A percentile compares a stretch with the other conserved stretches of the same genome.
These are phyloP conservation scores for Karstenula rhodostoma DNA, from an alignment of 2,329 filamentous ascomycete genomes.

Conservation along the genomic window DNA sequence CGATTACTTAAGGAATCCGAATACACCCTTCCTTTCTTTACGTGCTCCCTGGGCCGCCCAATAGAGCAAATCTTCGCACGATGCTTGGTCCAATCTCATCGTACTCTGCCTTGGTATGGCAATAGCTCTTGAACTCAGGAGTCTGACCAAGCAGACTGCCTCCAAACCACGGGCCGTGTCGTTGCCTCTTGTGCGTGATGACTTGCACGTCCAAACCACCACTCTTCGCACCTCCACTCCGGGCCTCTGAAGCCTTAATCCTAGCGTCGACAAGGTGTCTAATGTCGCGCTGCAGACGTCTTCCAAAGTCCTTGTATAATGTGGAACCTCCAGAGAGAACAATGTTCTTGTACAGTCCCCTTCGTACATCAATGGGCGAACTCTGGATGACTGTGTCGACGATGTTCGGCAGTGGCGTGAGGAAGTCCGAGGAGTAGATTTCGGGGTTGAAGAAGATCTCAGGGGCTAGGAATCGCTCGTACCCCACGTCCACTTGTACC, in stretches of 20 bases:
- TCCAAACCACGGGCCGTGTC: slow-evolving; percentile 98
- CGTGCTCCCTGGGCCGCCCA: slow-evolving; percentile 89
- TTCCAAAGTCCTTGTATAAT: slow-evolving; percentile 97
- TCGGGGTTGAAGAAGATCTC: slow-evolving; percentile 99
- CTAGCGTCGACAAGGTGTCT: slow-evolving; percentile 93
- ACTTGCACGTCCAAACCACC: slow-evolving; percentile 97
- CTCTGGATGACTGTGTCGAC: slow-evolving; percentile 98
- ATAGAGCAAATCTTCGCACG: slow-evolving; percentile 89
- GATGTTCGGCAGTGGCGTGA: slow-evolving; percentile 91
- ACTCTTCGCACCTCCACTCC: slow-evolving; percentile 89
- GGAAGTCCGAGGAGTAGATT: slow-evolving; percentile 98
- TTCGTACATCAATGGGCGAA: slow-evolving; percentile 94
- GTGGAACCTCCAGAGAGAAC: slow-evolving; percentile 97
- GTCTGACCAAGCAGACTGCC: slow-evolving; percentile 96
- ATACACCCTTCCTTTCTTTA: slow-evolving; percentile 44
- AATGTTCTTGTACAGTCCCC: slow-evolving; percentile 99
- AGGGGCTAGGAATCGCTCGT: slow-evolving; percentile 96
- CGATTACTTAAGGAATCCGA: background rate
- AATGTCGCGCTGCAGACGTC: slow-evolving; percentile 95
- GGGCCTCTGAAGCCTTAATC: slow-evolving; percentile 89
- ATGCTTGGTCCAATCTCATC: slow-evolving; percentile 97
- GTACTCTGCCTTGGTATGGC: slow-evolving; percentile 79
- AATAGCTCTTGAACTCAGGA: slow-evolving; percentile 97
- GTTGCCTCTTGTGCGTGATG: slow-evolving; percentile 95
- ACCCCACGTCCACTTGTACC: slow-evolving; percentile 89